phyloP scores from a whole-genome alignment of 495 filamentous ascomycete species.

The Aspergillus nanangensis region DNA sequence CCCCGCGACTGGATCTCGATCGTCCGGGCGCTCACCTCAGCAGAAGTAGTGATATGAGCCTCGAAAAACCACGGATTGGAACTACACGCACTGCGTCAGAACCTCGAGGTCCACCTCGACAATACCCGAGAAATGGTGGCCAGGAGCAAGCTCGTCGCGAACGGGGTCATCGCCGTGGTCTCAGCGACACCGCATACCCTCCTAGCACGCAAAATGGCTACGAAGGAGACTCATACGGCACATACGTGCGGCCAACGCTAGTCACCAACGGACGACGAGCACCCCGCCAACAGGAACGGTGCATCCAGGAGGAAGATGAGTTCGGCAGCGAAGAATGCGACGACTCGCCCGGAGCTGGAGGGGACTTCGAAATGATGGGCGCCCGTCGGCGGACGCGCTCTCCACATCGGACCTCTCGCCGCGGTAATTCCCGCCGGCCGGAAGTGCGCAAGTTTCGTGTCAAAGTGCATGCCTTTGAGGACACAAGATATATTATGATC shows the following conservation, averaged over 20 bases:
- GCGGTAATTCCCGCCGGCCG: slow-evolving; percentile 27
- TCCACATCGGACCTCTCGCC: slow-evolving; percentile 23
- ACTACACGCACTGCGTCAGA: slow-evolving; percentile 53
- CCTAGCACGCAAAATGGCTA: slow-evolving; percentile 43
- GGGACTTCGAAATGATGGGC: slow-evolving; percentile 78
- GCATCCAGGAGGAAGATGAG: slow-evolving; percentile 71
- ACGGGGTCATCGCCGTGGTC: slow-evolving; percentile 29
- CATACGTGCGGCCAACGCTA: too few species aligned
- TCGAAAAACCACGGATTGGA: slow-evolving; percentile 43
- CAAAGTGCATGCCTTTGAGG: slow-evolving; percentile 81
- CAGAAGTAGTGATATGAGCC: slow-evolving; percentile 17
- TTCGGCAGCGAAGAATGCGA: slow-evolving; percentile 65
- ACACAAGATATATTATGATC: slow-evolving; percentile 94
- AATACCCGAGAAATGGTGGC: slow-evolving; percentile 25
- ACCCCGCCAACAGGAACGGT: slow-evolving; percentile 39
- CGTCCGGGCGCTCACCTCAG: slow-evolving; percentile 26
- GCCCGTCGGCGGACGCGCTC: slow-evolving; percentile 26
- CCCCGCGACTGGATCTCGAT: slow-evolving; percentile 39
- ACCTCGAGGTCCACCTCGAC: slow-evolving; percentile 37
- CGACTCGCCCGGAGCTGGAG: slow-evolving; percentile 55
- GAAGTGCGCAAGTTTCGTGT: slow-evolving; percentile 66
- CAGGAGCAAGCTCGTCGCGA: too few species aligned
- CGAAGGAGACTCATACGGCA: slow-evolving; percentile 68
- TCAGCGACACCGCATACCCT: slow-evolving; percentile 25
- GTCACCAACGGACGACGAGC: too few species aligned